Evolutionary conservation across 2,329 filamentous ascomycete species (phyloP), one percentile per base, ranked within the genome.

Genomic region (Paraconiothyrium sp.): DNA sequence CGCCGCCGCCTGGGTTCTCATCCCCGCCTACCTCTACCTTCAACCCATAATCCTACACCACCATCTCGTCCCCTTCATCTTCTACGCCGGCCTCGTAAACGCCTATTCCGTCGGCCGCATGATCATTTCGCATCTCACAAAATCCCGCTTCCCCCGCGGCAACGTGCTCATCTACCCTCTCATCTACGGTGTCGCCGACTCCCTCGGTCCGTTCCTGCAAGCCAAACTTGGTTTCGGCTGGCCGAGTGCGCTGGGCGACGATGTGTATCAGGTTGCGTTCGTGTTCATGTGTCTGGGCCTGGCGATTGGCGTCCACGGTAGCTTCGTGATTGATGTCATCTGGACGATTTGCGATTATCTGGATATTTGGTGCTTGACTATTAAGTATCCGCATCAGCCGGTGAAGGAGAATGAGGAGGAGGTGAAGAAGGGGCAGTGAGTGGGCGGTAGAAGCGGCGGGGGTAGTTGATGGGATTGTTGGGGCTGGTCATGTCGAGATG

Each of bases 321-420:
- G 93, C 78, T 99, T 99, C 78, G 93, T 98, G 59, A 92, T 97
- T 35, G 95, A 98, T 77, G 94, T 98, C 59, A 97, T 99, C 68
- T 93, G 95, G 62, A 96, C 93, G 34, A 98, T 99, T 71, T 99
- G 95, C 81, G 95, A 99, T 78, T 97, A 97, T 78, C 85, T 98
- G 63, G 95, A 99, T 77, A 99, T 99, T 69, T 98, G 93, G 93
- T 99, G 95, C 77, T 84, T 99, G 77, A 97, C 92, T 1, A 99
- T 99, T 82, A 99, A 99, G 86, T 90, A 98, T 72, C 88, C 88
- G 0, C 84, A 84, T 63, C 76, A 82, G 39, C 82, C 84, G 59
- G 77, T 73, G 48, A 70, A 77, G 59, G 74, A 72, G 43, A 67
- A 71, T 4, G 50, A 61, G 27, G 67, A 72, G 57, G 62, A 67